Evolutionary conservation across 2,329 filamentous ascomycete genomes (phyloP).

Genomic region (Pseudocercospora cruenta): DNA sequence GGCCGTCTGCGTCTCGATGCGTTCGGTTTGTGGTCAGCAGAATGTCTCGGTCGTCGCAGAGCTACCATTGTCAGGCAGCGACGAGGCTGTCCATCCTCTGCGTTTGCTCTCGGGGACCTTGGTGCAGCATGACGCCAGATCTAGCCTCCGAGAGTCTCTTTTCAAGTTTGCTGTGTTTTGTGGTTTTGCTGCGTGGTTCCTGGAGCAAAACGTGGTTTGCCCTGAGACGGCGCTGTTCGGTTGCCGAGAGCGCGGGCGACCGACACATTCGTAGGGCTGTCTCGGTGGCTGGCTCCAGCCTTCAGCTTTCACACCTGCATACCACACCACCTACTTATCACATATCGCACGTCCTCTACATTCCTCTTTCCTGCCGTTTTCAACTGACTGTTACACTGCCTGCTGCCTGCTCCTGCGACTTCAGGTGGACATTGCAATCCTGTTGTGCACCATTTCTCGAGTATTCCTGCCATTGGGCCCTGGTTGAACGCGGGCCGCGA

Average conservation of each 20-base stretch:
- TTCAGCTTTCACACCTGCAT: neutral
- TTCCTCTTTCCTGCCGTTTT: neutral
- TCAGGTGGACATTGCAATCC: no score
- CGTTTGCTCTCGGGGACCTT: neutral
- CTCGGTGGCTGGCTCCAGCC: neutral
- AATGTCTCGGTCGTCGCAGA: neutral
- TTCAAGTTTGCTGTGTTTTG: neutral
- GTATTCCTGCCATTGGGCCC: neutral
- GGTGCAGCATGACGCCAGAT: conserved; percentile 3
- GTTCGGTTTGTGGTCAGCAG: neutral
- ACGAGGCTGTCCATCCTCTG: neutral
- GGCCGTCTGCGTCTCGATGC: neutral
- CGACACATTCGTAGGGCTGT: neutral
- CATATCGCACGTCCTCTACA: neutral
- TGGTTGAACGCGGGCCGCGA: neutral
- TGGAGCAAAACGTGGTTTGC: neutral
- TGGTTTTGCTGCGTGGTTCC: neutral
- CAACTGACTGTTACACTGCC: neutral
- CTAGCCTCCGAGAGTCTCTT: conserved; percentile 3
- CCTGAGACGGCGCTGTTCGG: neutral
- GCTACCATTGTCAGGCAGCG: neutral
- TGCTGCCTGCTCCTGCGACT: neutral
- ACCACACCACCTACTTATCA: neutral
- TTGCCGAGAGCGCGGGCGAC: neutral
- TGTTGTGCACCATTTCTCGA: neutral